Evolutionary conservation across 305 asterid genomes (phyloP), one percentile per base, ranked within the genome.

Genomic region (Coffea humblotiana): DNA sequence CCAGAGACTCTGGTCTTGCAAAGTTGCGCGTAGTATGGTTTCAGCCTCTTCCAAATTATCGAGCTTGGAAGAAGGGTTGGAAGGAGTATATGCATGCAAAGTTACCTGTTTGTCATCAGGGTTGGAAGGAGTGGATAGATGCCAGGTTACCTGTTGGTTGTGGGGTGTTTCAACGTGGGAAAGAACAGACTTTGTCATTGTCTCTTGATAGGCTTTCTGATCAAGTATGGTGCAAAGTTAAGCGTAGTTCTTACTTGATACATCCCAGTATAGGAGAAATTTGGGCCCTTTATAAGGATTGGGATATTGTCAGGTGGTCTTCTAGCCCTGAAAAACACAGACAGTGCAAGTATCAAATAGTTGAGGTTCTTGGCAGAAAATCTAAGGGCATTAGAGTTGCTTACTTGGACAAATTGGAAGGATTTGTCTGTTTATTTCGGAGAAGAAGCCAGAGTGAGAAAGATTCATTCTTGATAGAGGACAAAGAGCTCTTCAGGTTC

Each of bases 391-490:
- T 67, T 25, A 77, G 74, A 51, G 77, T 81, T 54, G 72, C 72
- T 81, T 83, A 78, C 88, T 77, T 90, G 80, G 86, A 88, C 58
- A 92, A 90, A 85, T 82, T 91, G 8, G 37, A 18, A 71, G 92
- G 92, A 45, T 92, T 89, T 77, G 87, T 82, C 79, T 84, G 93
- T 79, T 80, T 88, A 68, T 90, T 92, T 63, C 84, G 82, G 80
- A 77, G 83, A 63, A 79, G 84, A 52, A 78, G 80, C 70, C 71
- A 45, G 76, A 82, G 60, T n/a, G 76, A 15, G 51, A 49, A 23
- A 1, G 69, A 75, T 64, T 73, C 86, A 0, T 74, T 86, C 63
- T 21, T 84, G 76, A 76, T 92, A 56, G 54, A 60, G 73, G 47
- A 85, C 90, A 14, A 76, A 78, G 23, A 89, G 88, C 51, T 65